Base-by-base conservation (phyloP, 306 rosid genomes). In the Vachellia pachyceras region DNA sequence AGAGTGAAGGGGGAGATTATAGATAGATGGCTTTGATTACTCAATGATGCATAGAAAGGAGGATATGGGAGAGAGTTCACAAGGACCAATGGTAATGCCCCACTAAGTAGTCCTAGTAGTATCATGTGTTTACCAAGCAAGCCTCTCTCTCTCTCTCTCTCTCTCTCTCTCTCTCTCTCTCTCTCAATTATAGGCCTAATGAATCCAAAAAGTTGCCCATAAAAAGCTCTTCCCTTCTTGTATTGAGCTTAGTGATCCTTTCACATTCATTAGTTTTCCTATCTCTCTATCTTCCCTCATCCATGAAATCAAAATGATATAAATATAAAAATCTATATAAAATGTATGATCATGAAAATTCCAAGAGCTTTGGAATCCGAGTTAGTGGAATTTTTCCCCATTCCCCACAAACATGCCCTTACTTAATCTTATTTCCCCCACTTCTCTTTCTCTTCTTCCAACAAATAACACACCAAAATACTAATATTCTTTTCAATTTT, bases 331-430 rank as follows among this genome's bases (percentile, higher is more conserved):
- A 55, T 54, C 8, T 49, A 55, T 7, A 55, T 52, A 52, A 1
- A 52, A 55, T 22, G 15, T n/a, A 67, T 77, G 81, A 25, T 57
- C 84, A 79, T 84, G 94, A 87, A 88, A 94, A 94, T 78, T 92
- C 97, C 97, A 84, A 86, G 88, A 84, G 93, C 97, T 82, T 94
- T 72, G 97, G 93, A 83, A 92, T 86, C 78, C 95, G 97, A 85
- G 98, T 88, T 87, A 92, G 98, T 94, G 97, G 97, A 91, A 77
- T 84, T 87, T 84, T n/a, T 87, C 88, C 65, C 82, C 91, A 80
- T 84, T 94, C 91, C 97, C 97, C 98, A 92, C 96, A 92, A 92
- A 90, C 97, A 89, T 89, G 97, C 94, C 74, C 74, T 1, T 29
- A 29, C 33, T 29, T 29, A 87, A 87, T 80, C 88, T 88, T 90